Percentiles rank a stretch among this genome's conserved stretches.
These are phyloP conservation scores for Gloeophyllum trabeum DNA, from an alignment of 768 basidiomycete genomes.

Conservation along the genomic window DNA sequence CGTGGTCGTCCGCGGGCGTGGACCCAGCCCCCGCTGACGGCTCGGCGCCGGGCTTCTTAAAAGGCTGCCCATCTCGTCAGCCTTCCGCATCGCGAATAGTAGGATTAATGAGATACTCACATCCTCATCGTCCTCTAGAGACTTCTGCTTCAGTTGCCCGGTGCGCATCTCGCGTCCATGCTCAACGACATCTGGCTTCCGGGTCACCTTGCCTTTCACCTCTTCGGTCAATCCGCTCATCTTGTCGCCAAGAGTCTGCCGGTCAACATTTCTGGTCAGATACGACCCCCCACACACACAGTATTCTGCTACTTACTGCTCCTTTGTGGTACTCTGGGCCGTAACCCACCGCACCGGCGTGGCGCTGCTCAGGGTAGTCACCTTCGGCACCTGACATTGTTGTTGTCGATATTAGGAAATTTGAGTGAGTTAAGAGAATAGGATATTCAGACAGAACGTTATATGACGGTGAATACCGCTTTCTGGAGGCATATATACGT, in stretches of 20 bases:
- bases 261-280: background rate
- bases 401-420: too few relatives aligned
- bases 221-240: slow-evolving; percentile 25
- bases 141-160: slow-evolving; percentile 27
- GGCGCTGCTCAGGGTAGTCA: slow-evolving; percentile 25
- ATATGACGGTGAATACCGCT: too few relatives aligned
- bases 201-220: slow-evolving; percentile 25
- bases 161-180: slow-evolving; percentile 26
- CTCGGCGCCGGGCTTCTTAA: too few relatives aligned
- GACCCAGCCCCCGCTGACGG: too few relatives aligned
- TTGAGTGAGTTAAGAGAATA: too few relatives aligned
- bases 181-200: slow-evolving; percentile 23
- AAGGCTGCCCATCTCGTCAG: too few relatives aligned
- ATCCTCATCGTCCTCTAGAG: too few relatives aligned
- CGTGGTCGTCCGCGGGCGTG: too few relatives aligned
- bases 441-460: too few relatives aligned
- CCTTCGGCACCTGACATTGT: slow-evolving; percentile 4
- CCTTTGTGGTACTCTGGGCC: slow-evolving; percentile 23
- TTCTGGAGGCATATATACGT: too few relatives aligned
- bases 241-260: slow-evolving; percentile 21
- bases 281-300: background rate
- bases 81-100: too few relatives aligned
- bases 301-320: slow-evolving; percentile 14
- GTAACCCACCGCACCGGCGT: slow-evolving; percentile 30
- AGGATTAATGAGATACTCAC: too few relatives aligned